Evolutionary conservation across 1,284 basidiomycete species (phyloP).

Genomic region (Ganoderma sp.): DNA sequence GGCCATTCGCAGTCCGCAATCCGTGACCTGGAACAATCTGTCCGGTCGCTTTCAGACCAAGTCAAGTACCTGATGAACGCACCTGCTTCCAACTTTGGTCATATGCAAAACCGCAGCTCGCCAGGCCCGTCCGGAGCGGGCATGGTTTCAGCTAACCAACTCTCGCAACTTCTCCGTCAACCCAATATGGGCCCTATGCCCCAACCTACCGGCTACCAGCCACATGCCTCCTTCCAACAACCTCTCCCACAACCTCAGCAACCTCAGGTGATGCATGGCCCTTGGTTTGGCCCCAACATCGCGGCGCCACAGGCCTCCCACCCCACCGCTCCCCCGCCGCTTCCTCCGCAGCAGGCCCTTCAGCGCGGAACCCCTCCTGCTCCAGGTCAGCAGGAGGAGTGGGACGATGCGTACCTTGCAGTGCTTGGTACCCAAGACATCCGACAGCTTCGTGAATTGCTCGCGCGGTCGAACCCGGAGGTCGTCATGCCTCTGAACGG

Average conservation of each 20-base stretch:
- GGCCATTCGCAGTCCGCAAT: slow-evolving; percentile 62
- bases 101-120: slow-evolving; percentile 52
- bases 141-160: slow-evolving; percentile 27
- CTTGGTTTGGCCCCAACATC: slow-evolving; percentile 63
- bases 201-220: slow-evolving; percentile 33
- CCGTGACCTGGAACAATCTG: slow-evolving; percentile 77
- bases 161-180: slow-evolving; percentile 38
- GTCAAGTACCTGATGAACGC: slow-evolving; percentile 72
- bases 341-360: slow-evolving; percentile 44
- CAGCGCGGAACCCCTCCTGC: slow-evolving; percentile 57
- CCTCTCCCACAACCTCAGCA: slow-evolving; percentile 36
- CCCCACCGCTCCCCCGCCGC: slow-evolving; percentile 72
- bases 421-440: slow-evolving; percentile 75
- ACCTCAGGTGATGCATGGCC: slow-evolving; percentile 49
- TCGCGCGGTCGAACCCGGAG: slow-evolving; percentile 76
- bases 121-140: slow-evolving; percentile 42
- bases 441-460: slow-evolving; percentile 71
- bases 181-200: slow-evolving; percentile 33
- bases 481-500: slow-evolving; percentile 77
- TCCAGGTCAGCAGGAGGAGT: slow-evolving; percentile 62
- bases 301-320: slow-evolving; percentile 79
- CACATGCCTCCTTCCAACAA: slow-evolving; percentile 35
- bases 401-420: slow-evolving; percentile 80
- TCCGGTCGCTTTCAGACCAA: slow-evolving; percentile 75
- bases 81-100: slow-evolving; percentile 37